Evolutionary conservation across 2,329 filamentous ascomycete species (phyloP).

Genomic region (Metarhizium sp.): DNA sequence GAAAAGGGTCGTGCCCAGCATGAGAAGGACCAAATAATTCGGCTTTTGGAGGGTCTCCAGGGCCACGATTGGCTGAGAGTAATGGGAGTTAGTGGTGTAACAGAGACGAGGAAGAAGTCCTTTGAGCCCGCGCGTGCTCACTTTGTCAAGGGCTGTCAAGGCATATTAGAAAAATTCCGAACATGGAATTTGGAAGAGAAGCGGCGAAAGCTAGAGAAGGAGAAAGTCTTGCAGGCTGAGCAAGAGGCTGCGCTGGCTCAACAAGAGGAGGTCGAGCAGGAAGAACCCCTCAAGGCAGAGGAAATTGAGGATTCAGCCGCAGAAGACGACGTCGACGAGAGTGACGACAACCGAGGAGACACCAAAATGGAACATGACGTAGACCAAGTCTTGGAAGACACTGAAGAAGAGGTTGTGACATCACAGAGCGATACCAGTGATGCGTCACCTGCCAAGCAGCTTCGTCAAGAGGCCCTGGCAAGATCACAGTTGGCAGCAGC

Average conservation of each 20-base stretch:
- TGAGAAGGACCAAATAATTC: conserved; percentile 55
- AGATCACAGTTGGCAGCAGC: conserved; percentile 35
- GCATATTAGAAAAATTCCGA: conserved; percentile 78
- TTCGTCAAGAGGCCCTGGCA: conserved; percentile 60
- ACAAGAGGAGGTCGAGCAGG: conserved; percentile 26
- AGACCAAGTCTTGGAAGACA: conserved; percentile 24
- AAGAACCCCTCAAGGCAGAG: conserved; percentile 13
- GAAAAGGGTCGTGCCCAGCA: conserved; percentile 58
- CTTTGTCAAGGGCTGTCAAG: conserved; percentile 75
- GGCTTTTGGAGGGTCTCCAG: conserved; percentile 69
- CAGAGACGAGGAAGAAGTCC: conserved; percentile 74
- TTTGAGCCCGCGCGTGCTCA: conserved; percentile 80
- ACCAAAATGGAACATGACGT: conserved; percentile 8
- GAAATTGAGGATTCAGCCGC: conserved; percentile 17
- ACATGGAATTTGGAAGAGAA: conserved; percentile 87
- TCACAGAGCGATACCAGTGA: conserved; percentile 50
- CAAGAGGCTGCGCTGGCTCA: conserved; percentile 17
- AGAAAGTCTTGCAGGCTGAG: conserved; percentile 33
- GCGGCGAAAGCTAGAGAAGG: conserved; percentile 66
- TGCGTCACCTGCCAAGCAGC: conserved; percentile 51
- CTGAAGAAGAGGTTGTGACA: conserved; percentile 11
- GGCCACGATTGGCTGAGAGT: conserved; percentile 88
- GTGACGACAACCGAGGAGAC: conserved; percentile 8
- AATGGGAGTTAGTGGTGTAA: conserved; percentile 80
- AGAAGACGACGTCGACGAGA: conserved; percentile 25